These are phyloP conservation scores for Alloteropsis semialata DNA, from an alignment of 176 grass and related monocot genomes.

Conservation along the genomic window DNA sequence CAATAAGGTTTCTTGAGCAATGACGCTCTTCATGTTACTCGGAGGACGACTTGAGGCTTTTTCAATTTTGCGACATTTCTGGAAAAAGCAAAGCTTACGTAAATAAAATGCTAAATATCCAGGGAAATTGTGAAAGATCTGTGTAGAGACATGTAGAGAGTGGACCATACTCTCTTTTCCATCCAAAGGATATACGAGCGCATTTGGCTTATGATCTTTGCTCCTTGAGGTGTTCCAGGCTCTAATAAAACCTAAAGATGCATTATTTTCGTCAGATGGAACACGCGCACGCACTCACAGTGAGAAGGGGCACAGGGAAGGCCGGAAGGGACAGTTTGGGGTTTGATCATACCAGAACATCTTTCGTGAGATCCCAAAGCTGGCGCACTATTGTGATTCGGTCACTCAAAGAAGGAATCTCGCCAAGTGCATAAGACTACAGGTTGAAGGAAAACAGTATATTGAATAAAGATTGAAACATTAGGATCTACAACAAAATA, in stretches of 20 bases:
- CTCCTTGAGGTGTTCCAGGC: conserved; percentile 97
- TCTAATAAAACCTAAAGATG: conserved; percentile 80
- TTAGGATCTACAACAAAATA: not conserved
- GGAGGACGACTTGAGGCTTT: conserved; percentile 31
- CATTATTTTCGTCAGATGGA: conserved; percentile 31
- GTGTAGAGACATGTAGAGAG: conserved; percentile 9
- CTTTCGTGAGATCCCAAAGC: conserved; percentile 93
- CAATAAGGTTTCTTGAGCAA: conserved; percentile 32
- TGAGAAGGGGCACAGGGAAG: not conserved
- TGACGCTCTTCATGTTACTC: conserved; percentile 55
- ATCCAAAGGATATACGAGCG: conserved; percentile 98
- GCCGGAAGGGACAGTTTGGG: not conserved
- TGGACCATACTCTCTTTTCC: conserved; percentile 83
- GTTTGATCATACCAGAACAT: conserved; percentile 74
- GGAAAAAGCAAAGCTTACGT: conserved; percentile 16
- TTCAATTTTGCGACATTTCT: conserved; percentile 59
- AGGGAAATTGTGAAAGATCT: conserved; percentile 6
- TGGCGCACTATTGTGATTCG: conserved; percentile 87
- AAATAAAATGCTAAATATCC: conserved; percentile 22
- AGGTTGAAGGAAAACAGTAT: conserved; percentile 21
- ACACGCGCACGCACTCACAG: not conserved
- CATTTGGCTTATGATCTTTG: conserved; percentile 96
- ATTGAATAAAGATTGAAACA: conserved; percentile 14
- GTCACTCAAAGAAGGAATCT: conserved; percentile 91
- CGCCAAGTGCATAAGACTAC: conserved; percentile 94